Base-by-base conservation (phyloP, 106 monocot genomes). In the Ottelia alismoides region DNA sequence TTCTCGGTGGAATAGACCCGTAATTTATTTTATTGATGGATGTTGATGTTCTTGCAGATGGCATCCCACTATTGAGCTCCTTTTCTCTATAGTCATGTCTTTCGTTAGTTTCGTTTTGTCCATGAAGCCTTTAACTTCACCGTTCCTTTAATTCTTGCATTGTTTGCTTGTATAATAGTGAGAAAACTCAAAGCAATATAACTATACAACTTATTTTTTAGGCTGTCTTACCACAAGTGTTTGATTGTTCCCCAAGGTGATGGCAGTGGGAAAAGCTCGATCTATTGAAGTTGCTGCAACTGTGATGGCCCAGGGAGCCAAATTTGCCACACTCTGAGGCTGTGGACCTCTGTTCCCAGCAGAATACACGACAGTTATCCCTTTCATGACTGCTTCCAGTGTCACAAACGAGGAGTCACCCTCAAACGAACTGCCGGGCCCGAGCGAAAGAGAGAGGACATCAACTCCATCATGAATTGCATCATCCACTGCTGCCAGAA, bases 201-300 rank as follows among this genome's bases (percentile, higher is more conserved):
- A n/a, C n/a, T n/a, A n/a, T n/a, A n/a, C n/a, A n/a, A n/a, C n/a
- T n/a, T n/a, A n/a, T n/a, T n/a, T n/a, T n/a, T n/a, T n/a, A n/a
- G n/a, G n/a, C n/a, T 17, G 59, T 2, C 24, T 27, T 60, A 66
- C 76, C 70, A 64, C 64, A 22, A 75, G 16, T 14, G 29, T 70
- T 12, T 61, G n/a, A 3, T 62, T 66, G 61, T 70, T 61, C n/a
- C 70, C 70, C 0, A 76, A 65, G 20, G 65, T 70, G 18, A 76
- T 56, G 31, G 22, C 16, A 0, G 70, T 70, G 7, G 76, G 76
- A n/a, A 70, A 76, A 19, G 70, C 49, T 0, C 65, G 65, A 35
- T 76, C 76, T 10, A 66, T 56, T 7, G 60, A 60, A 49, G 55
- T 66, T 22, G 66, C 66, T 3, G 66, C 66, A 4, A 57, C 57